Conservation (phyloP, 495 filamentous ascomycete genomes). For the Hyaloscypha hepaticicola region DNA sequence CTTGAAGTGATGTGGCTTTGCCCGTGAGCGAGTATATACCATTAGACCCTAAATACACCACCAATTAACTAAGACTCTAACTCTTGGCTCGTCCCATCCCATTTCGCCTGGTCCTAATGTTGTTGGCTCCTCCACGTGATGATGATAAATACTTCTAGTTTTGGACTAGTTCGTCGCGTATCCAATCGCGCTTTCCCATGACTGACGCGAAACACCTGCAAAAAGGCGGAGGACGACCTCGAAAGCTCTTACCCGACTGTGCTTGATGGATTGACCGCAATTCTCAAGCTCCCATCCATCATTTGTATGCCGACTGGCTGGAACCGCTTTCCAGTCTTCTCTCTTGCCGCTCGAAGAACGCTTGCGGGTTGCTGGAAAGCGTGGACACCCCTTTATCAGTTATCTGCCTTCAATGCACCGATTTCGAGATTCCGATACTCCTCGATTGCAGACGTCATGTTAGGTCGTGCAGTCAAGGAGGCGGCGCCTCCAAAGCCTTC, state of each 20-base stretch:
- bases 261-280: constrained; percentile 19
- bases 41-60: too few species aligned
- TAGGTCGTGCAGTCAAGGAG: constrained; percentile 37
- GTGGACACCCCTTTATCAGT: constrained; percentile 18
- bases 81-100: too few species aligned
- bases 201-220: constrained; percentile 1
- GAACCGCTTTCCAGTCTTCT: constrained; percentile 23
- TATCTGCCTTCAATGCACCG: constrained; percentile 22
- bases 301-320: constrained; percentile 32
- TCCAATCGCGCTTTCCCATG: not conserved
- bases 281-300: constrained; percentile 16
- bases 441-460: constrained; percentile 39
- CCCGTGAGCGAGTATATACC: not conserved
- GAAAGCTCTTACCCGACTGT: not conserved
- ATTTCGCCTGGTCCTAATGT: too few species aligned
- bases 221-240: not conserved
- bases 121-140: not conserved
- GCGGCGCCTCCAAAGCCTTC: constrained; percentile 30
- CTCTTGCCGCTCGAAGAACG: constrained; percentile 22
- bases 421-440: constrained; percentile 17
- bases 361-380: constrained; percentile 29
- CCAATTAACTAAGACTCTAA: too few species aligned
- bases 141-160: not conserved
- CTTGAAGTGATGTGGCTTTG: not conserved
- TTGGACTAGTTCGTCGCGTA: not conserved